Evolutionary conservation across 2,329 filamentous ascomycete genomes (phyloP).

Genomic region (Aspergillus transmontanensis): DNA sequence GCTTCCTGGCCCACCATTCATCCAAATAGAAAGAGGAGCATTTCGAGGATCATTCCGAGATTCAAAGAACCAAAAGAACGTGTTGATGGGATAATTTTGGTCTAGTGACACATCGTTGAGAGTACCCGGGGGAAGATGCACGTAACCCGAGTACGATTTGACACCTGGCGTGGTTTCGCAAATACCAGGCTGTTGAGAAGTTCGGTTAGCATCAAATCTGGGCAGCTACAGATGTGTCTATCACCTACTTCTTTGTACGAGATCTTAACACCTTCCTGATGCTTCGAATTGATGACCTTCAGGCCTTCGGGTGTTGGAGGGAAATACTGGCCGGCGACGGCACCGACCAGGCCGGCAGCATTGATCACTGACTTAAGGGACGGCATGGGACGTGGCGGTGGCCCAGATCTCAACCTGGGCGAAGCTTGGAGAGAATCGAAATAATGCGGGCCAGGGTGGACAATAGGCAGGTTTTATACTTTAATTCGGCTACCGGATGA

Average conservation of each 20-base stretch:
- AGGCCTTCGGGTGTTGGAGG: slow-evolving; percentile 45
- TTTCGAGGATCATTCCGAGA: slow-evolving; percentile 54
- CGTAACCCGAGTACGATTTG: slow-evolving; percentile 62
- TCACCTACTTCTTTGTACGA: slow-evolving; percentile 49
- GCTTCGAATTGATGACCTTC: slow-evolving; percentile 45
- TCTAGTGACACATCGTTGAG: slow-evolving; percentile 40
- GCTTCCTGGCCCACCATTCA: slow-evolving; percentile 64
- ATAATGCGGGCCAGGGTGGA: not conserved
- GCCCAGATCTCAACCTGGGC: not conserved
- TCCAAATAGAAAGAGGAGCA: slow-evolving; percentile 63
- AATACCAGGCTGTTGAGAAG: slow-evolving; percentile 43
- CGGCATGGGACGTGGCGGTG: slow-evolving; percentile 11
- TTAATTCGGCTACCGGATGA: not conserved
- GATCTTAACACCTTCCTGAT: slow-evolving; percentile 47
- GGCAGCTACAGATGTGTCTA: not conserved
- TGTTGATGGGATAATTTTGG: slow-evolving; percentile 62
- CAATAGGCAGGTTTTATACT: not conserved
- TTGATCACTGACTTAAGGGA: slow-evolving; percentile 13
- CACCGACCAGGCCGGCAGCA: slow-evolving; percentile 21
- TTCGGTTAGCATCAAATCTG: not conserved
- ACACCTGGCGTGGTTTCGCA: slow-evolving; percentile 62
- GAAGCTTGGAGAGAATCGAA: not conserved
- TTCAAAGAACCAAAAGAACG: slow-evolving; percentile 69
- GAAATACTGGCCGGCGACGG: slow-evolving; percentile 39
- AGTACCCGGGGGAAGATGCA: slow-evolving; percentile 56